A percentile compares a stretch with the other conserved stretches of the same genome.
These are phyloP conservation scores for Lentinula detonsa DNA, from an alignment of 768 basidiomycete species.

Conservation along the genomic window DNA sequence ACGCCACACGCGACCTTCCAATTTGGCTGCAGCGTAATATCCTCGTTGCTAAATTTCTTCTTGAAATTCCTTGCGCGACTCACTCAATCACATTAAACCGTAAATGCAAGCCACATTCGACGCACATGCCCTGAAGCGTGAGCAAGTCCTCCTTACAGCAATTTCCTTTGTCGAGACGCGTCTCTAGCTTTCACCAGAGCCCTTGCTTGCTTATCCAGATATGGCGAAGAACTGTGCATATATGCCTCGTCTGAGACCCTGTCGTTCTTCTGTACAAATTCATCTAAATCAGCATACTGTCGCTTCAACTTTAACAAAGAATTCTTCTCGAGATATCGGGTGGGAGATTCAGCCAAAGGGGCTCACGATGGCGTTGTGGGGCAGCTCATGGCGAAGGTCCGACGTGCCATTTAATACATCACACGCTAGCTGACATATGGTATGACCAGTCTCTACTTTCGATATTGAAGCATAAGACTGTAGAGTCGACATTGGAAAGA, in stretches of 20 bases:
- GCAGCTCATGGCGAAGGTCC: slow-evolving; percentile 66
- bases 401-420: slow-evolving; percentile 5
- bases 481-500: slow-evolving; percentile 72
- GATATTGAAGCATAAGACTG: slow-evolving; percentile 65
- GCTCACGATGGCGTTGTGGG: slow-evolving; percentile 43
- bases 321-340: slow-evolving; percentile 67
- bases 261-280: slow-evolving; percentile 69
- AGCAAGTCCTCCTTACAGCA: slow-evolving; percentile 4
- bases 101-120: slow-evolving; percentile 68
- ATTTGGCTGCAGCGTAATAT: too few species aligned
- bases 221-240: slow-evolving; percentile 75
- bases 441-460: slow-evolving; percentile 55
- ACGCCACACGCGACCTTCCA: too few species aligned
- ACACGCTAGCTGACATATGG: slow-evolving; percentile 2
- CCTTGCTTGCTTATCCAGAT: slow-evolving; percentile 70
- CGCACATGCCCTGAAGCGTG: slow-evolving; percentile 38
- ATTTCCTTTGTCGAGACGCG: slow-evolving; percentile 12
- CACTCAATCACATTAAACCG: neutral
- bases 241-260: slow-evolving; percentile 56
- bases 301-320: slow-evolving; percentile 62
- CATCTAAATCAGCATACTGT: slow-evolving; percentile 77
- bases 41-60: too few species aligned
- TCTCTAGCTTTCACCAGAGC: slow-evolving; percentile 69
- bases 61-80: neutral
- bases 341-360: slow-evolving; percentile 21